A percentile compares a stretch with the other conserved stretches of the same genome.
Conservation (phyloP, 192 early-diverging fungal species). For the Entomortierella lignicola region DNA sequence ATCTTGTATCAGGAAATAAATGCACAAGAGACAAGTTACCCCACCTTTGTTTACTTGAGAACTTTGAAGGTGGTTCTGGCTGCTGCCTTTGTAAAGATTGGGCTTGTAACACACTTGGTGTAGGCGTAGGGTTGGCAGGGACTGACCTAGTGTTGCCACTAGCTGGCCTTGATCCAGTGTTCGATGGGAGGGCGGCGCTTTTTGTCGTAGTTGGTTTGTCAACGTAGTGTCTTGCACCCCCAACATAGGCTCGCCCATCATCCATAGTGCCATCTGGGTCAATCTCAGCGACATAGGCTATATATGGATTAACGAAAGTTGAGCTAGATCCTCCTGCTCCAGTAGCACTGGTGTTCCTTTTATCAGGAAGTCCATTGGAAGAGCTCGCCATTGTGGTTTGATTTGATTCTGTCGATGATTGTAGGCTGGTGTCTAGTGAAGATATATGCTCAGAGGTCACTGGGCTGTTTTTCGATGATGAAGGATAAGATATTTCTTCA, state of each 20-base stretch:
- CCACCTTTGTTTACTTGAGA: neutral
- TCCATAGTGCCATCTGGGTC: constrained; percentile 27
- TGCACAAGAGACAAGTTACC: neutral
- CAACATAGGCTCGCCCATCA: constrained; percentile 39
- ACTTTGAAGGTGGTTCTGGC: neutral
- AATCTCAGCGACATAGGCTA: constrained; percentile 2
- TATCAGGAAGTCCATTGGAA: no score
- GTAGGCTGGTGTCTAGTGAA: neutral
- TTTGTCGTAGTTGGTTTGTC: constrained; percentile 1
- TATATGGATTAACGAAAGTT: constrained; percentile 19
- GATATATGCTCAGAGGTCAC: neutral
- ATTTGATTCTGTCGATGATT: neutral
- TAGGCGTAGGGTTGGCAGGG: no score
- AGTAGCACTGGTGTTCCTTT: no score
- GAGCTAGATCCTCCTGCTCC: no score
- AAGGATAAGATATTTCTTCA: neutral
- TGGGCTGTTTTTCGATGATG: neutral
- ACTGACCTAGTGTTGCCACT: no score
- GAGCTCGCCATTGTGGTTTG: neutral
- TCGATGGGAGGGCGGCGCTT: neutral
- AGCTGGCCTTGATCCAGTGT: neutral
- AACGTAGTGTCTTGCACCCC: constrained; percentile 19
- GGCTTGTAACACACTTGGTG: no score
- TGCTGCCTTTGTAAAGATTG: neutral
- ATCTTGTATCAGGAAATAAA: neutral